Evolutionary conservation across 1,284 basidiomycete species (phyloP).

Genomic region (Butyriboletus pseudospeciosus): DNA sequence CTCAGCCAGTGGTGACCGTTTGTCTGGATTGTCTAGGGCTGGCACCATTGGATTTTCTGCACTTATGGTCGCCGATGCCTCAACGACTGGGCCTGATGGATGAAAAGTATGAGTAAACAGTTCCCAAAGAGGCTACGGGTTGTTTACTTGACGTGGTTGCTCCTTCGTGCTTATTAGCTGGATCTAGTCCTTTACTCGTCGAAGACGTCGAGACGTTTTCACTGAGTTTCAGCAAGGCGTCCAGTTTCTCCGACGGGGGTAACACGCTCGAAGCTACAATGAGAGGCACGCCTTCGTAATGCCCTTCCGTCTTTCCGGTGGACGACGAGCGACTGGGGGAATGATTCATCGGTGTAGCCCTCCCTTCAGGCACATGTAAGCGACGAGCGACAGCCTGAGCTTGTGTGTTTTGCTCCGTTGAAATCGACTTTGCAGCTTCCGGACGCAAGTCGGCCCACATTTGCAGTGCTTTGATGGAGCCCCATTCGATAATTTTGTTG

Average conservation of each 20-base stretch:
- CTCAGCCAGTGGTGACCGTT: neutral
- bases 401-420: conserved; percentile 57
- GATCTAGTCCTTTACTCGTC: conserved; percentile 9
- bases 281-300: conserved; percentile 20
- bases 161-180: conserved; percentile 20
- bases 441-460: conserved; percentile 81
- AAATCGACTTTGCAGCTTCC: conserved; percentile 51
- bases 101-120: conserved; percentile 9
- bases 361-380: conserved; percentile 60
- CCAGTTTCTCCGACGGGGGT: conserved; percentile 23
- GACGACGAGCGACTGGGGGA: conserved; percentile 35
- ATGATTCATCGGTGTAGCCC: conserved; percentile 37
- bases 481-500: conserved; percentile 99
- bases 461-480: conserved; percentile 80
- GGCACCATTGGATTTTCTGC: conserved; percentile 6
- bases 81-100: conserved; percentile 24
- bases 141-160: conserved; percentile 27
- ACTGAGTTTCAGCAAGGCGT: conserved; percentile 24
- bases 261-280: conserved; percentile 16
- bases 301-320: conserved; percentile 24
- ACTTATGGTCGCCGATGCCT: conserved; percentile 20
- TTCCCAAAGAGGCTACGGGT: neutral
- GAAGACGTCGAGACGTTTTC: conserved; percentile 17
- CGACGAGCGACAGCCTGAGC: conserved; percentile 64
- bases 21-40: conserved; percentile 12